These are phyloP conservation scores for Panicum hallii DNA, from an alignment of 202 grass and related monocot genomes.

Conservation along the genomic window DNA sequence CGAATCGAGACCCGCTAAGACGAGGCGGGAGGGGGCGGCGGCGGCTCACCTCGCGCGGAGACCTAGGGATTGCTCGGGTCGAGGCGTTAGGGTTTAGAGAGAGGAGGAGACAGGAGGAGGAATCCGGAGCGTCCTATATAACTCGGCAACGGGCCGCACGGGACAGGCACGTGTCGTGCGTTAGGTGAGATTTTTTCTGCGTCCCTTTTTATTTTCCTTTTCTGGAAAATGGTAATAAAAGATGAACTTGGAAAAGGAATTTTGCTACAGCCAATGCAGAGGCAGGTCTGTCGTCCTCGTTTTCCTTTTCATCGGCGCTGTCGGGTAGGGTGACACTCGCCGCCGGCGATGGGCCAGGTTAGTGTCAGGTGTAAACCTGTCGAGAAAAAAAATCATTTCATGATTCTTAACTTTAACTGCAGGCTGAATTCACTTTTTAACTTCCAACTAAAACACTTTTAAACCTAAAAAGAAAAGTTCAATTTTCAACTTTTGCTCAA, in stretches of 20 bases:
- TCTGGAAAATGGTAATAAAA: not conserved
- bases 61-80: constrained; percentile 29
- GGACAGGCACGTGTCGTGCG: constrained; percentile 1
- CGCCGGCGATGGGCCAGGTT: too few relatives aligned
- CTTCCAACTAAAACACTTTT: too few relatives aligned
- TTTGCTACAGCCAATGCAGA: not conserved
- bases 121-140: not conserved
- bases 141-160: not conserved
- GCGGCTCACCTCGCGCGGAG: constrained; percentile 40
- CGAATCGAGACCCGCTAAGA: not conserved
- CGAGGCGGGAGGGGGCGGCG: not conserved
- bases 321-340: too few relatives aligned
- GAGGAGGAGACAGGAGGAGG: not conserved
- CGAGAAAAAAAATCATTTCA: too few relatives aligned
- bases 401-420: too few relatives aligned
- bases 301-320: too few relatives aligned
- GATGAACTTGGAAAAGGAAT: not conserved
- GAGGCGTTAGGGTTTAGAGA: constrained; percentile 50
- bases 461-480: too few relatives aligned
- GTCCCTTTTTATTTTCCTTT: not conserved
- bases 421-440: too few relatives aligned
- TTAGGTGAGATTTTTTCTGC: constrained; percentile 8
- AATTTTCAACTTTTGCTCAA: too few relatives aligned
- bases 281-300: not conserved
- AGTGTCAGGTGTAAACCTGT: too few relatives aligned